Evolutionary conservation across 208 protist species (phyloP).

Genomic region (Vickermania spadyakhi): DNA sequence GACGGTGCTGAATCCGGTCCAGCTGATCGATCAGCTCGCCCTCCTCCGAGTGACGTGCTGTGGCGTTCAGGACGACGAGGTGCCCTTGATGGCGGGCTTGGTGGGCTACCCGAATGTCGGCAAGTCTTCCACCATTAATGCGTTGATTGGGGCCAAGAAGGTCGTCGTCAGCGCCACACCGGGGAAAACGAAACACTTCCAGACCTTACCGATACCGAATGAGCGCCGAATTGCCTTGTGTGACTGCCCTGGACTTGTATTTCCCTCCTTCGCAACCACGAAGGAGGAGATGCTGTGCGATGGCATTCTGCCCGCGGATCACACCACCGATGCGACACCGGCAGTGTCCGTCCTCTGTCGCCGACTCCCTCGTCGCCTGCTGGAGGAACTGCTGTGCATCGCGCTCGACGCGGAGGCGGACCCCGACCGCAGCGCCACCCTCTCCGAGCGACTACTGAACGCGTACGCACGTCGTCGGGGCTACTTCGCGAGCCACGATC

Average conservation of each 20-base stretch:
- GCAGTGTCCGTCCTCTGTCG: slow-evolving; percentile 53
- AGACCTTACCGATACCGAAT: slow-evolving; percentile 92
- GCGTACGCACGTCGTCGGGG: slow-evolving; percentile 71
- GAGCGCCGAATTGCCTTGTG: slow-evolving; percentile 90
- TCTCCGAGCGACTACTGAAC: slow-evolving; percentile 73
- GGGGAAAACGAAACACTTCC: slow-evolving; percentile 99
- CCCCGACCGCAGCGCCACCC: slow-evolving; percentile 50
- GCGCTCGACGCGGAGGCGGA: slow-evolving; percentile 52
- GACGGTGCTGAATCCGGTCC: slow-evolving; percentile 50
- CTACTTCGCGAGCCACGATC: slow-evolving; percentile 94
- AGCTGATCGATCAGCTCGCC: slow-evolving; percentile 75
- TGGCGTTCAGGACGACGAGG: slow-evolving; percentile 22
- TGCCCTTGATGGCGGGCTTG: slow-evolving; percentile 87
- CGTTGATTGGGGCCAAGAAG: slow-evolving; percentile 90
- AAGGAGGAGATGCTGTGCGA: slow-evolving; percentile 95
- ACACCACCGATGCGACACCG: slow-evolving; percentile 54
- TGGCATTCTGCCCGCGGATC: slow-evolving; percentile 94
- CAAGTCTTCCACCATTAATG: slow-evolving; percentile 98
- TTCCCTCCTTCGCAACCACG: slow-evolving; percentile 84
- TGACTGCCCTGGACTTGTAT: slow-evolving; percentile 98
- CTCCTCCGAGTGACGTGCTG: slow-evolving; percentile 30
- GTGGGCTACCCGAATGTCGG: slow-evolving; percentile 99
- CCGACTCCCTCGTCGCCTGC: slow-evolving; percentile 40
- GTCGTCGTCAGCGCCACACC: slow-evolving; percentile 95
- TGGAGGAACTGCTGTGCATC: slow-evolving; percentile 58